These are phyloP conservation scores for Hypomontagnella monticulosa DNA, from an alignment of 495 filamentous ascomycete species.

Conservation along the genomic window DNA sequence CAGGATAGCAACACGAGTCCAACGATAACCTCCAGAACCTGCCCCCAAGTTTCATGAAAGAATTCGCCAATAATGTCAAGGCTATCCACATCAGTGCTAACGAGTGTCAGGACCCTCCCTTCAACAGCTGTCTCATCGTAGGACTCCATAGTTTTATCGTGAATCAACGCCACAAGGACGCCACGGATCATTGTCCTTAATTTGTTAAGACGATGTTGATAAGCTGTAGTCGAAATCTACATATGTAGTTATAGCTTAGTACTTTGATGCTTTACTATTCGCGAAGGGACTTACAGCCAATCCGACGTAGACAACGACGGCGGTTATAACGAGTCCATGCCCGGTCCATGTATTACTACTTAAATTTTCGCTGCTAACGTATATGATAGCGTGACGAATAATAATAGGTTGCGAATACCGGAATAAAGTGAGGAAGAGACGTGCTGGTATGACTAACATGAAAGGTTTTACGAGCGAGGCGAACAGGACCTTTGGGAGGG, in stretches of 20 bases:
- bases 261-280: not conserved
- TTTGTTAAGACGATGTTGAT: constrained; percentile 66
- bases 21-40: constrained; percentile 65
- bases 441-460: constrained; percentile 59
- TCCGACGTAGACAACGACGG: constrained; percentile 67
- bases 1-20: constrained; percentile 67
- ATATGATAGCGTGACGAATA: constrained; percentile 63
- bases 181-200: constrained; percentile 68
- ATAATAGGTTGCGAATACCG: constrained; percentile 71
- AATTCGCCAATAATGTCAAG: constrained; percentile 46
- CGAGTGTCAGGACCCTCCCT: constrained; percentile 67
- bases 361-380: constrained; percentile 47
- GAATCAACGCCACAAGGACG: constrained; percentile 68
- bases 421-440: constrained; percentile 66
- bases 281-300: constrained; percentile 59
- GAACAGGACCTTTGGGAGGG: constrained; percentile 59
- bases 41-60: constrained; percentile 60
- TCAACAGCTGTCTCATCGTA: constrained; percentile 56
- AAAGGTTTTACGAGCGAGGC: constrained; percentile 60
- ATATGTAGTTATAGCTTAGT: not conserved
- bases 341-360: constrained; percentile 49
- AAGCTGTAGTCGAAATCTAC: constrained; percentile 61
- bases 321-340: constrained; percentile 67
- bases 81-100: constrained; percentile 59
- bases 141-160: constrained; percentile 59